Evolutionary conservation across 1,139 yeast species (phyloP).

Genomic region (Arxiozyma slooffiae): DNA sequence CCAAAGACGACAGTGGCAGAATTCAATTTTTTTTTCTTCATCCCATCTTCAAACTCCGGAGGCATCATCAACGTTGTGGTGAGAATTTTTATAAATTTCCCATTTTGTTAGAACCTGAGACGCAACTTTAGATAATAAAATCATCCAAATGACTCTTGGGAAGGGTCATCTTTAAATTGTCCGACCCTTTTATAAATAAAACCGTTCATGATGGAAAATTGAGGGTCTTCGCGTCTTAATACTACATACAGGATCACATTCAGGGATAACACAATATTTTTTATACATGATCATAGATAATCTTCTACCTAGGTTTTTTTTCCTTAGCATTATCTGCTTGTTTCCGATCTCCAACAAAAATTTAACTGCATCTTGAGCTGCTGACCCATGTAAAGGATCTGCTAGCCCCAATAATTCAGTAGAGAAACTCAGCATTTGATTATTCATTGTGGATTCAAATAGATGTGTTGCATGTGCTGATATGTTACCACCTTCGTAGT

Average conservation of each 20-base stretch:
- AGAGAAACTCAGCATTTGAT: conserved; percentile 85
- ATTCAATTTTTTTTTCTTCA: conserved; percentile 43
- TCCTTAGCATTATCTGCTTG: conserved; percentile 42
- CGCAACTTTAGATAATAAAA: conserved; percentile 37
- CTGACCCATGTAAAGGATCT: conserved; percentile 97
- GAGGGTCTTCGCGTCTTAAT: conserved; percentile 90
- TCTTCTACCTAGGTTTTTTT: conserved; percentile 68
- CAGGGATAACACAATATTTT: conserved; percentile 92
- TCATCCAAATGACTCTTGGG: conserved; percentile 30
- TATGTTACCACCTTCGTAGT: conserved; percentile 98
- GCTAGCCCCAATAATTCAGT: conserved; percentile 97
- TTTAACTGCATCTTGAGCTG: conserved; percentile 94
- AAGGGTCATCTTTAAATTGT: conserved; percentile 29
- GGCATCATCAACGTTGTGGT: conserved; percentile 54
- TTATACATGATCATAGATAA: conserved; percentile 85
- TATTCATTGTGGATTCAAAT: conserved; percentile 91
- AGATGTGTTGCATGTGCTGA: conserved; percentile 96
- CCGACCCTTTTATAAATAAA: conserved; percentile 29
- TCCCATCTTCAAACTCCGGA: conserved; percentile 52
- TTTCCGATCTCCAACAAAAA: conserved; percentile 69
- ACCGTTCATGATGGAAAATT: conserved; percentile 33
- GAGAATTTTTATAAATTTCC: conserved; percentile 57
- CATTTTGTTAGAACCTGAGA: conserved; percentile 47
- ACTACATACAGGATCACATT: conserved; percentile 98
- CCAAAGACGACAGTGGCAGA: conserved; percentile 54